Evolutionary conservation across 257 asterid species (phyloP).

Genomic region (Cruciata laevipes): DNA sequence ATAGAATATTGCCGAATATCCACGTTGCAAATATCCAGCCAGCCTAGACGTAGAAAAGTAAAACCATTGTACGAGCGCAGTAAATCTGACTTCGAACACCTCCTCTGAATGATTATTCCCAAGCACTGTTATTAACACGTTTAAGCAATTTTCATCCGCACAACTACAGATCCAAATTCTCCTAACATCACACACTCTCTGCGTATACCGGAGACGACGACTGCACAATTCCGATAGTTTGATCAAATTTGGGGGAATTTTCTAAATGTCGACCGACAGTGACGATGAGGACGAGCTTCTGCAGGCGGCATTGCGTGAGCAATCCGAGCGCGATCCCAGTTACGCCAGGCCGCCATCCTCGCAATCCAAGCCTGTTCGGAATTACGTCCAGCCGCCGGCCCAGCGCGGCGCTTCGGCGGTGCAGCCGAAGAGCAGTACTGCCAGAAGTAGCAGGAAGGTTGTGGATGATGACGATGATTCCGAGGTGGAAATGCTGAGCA

Average conservation of each 20-base stretch:
- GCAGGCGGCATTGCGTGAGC: constrained; percentile 94
- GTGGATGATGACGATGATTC: constrained; percentile 87
- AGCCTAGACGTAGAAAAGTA: background rate
- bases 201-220: constrained; percentile 3
- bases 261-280: constrained; percentile 66
- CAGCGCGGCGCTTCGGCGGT: constrained; percentile 24
- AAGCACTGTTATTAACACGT: background rate
- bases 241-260: background rate
- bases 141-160: background rate
- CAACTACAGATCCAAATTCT: constrained; percentile 8
- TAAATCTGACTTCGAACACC: background rate
- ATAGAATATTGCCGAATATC: background rate
- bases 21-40: background rate
- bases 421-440: constrained; percentile 31
- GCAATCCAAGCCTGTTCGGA: constrained; percentile 51
- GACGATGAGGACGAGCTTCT: constrained; percentile 92
- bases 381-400: constrained; percentile 72
- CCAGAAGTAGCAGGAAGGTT: constrained; percentile 30
- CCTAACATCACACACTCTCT: constrained; percentile 2
- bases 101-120: background rate
- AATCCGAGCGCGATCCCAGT: constrained; percentile 62
- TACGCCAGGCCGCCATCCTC: constrained; percentile 47
- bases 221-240: background rate
- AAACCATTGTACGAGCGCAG: background rate
- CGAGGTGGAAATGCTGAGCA: constrained; percentile 94